Evolutionary conservation across 768 basidiomycete species (phyloP).

Genomic region (Dendrothele bispora): DNA sequence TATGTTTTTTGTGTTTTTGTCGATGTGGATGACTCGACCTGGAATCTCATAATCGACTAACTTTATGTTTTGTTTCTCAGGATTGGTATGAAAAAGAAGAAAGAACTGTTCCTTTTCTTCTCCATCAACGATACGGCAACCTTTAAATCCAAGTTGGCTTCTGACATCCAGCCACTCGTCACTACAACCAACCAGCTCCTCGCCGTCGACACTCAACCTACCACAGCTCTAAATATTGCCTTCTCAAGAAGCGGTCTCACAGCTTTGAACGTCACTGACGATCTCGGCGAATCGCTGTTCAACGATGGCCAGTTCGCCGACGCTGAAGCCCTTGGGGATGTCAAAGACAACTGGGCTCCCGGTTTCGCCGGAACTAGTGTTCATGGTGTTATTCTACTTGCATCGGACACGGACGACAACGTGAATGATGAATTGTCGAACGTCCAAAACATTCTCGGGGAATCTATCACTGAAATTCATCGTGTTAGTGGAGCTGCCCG

Average conservation of each 20-base stretch:
- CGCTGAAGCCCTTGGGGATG: slow-evolving; percentile 11
- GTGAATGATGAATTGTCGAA: slow-evolving; percentile 16
- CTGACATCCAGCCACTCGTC: slow-evolving; percentile 1
- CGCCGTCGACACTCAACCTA: background rate
- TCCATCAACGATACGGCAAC: slow-evolving; percentile 13
- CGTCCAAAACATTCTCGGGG: slow-evolving; percentile 17
- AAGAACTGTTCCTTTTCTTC: slow-evolving; percentile 23
- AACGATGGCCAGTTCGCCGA: slow-evolving; percentile 4
- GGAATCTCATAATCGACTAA: background rate
- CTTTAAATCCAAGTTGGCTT: slow-evolving; percentile 16
- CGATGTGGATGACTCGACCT: background rate
- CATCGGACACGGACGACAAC: slow-evolving; percentile 19
- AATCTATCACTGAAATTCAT: slow-evolving; percentile 18
- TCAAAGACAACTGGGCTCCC: slow-evolving; percentile 15
- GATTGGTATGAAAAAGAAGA: slow-evolving; percentile 22
- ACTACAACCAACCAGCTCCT: background rate
- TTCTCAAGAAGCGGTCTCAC: background rate
- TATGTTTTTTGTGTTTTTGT: background rate
- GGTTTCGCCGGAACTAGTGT: slow-evolving; percentile 18
- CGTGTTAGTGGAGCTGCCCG: slow-evolving; percentile 21
- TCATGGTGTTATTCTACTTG: slow-evolving; percentile 21
- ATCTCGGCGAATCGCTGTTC: background rate
- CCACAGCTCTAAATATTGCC: slow-evolving; percentile 1
- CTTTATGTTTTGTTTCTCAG: slow-evolving; percentile 1
- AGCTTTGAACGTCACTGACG: background rate